Conservation (phyloP, 352 stramenopile genomes). For the Thalassiosira livingstoniorum region DNA sequence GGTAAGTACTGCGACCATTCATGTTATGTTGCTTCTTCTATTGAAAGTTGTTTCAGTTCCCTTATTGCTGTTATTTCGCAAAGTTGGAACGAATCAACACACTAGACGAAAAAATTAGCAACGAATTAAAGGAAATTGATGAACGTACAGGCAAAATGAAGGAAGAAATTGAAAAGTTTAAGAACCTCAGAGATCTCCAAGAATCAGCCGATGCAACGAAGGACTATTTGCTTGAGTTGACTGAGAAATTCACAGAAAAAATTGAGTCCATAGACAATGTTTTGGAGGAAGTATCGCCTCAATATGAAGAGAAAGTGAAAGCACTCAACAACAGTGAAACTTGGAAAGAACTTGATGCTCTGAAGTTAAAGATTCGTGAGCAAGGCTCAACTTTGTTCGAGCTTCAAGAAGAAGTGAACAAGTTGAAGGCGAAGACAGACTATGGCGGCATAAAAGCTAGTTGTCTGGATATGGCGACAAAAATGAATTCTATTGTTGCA, state of each 20-base stretch:
- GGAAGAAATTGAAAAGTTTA: constrained; percentile 40
- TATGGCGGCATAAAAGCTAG: constrained; percentile 22
- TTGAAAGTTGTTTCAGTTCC: neutral
- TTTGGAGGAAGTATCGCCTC: constrained; percentile 11
- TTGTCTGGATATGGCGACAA: constrained; percentile 21
- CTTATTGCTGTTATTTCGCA: neutral
- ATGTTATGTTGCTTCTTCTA: neutral
- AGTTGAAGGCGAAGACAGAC: constrained; percentile 17
- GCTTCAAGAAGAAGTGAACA: constrained; percentile 15
- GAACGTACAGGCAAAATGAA: constrained; percentile 26
- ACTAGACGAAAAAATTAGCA: constrained; percentile 39
- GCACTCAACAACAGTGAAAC: constrained; percentile 25
- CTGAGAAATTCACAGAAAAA: constrained; percentile 22
- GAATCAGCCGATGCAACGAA: constrained; percentile 28
- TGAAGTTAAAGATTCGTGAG: constrained; percentile 27
- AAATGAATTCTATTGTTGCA: too few relatives aligned
- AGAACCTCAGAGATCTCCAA: constrained; percentile 22
- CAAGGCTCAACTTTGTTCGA: constrained; percentile 28
- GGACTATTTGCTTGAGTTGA: constrained; percentile 40
- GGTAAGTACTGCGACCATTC: constrained; percentile 12
- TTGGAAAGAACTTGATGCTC: constrained; percentile 28
- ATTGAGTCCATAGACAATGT: constrained; percentile 27
- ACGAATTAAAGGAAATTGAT: constrained; percentile 38
- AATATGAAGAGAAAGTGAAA: constrained; percentile 17
- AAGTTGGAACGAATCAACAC: constrained; percentile 40